A percentile compares a stretch with the other conserved stretches of the same genome.
These are phyloP conservation scores for Conoideocrella luteorostrata DNA, from an alignment of 2,329 filamentous ascomycete species.

Conservation along the genomic window DNA sequence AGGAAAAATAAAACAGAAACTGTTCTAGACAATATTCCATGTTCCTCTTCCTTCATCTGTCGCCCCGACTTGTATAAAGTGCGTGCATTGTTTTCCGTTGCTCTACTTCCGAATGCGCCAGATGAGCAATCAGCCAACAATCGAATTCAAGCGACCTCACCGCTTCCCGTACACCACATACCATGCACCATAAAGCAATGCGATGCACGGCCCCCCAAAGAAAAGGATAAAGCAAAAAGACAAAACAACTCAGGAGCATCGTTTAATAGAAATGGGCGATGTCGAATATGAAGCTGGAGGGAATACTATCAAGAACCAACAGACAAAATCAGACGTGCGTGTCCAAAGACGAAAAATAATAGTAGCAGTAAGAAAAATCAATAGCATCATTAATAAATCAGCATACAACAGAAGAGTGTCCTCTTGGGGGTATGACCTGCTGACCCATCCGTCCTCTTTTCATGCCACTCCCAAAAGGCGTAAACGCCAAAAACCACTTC, in stretches of 20 bases:
- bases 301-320: neutral
- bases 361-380: neutral
- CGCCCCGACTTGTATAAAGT: neutral
- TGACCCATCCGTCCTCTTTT: slow-evolving; percentile 2
- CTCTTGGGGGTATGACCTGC: slow-evolving; percentile 3
- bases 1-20: neutral
- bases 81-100: slow-evolving; percentile 1
- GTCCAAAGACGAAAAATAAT: neutral
- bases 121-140: slow-evolving; percentile 1
- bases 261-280: too few species aligned
- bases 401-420: neutral
- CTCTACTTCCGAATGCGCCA: slow-evolving; percentile 6
- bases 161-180: slow-evolving; percentile 3
- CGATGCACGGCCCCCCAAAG: neutral
- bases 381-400: slow-evolving; percentile 1
- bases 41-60: neutral
- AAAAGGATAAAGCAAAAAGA: neutral
- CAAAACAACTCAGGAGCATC: too few species aligned
- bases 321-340: neutral
- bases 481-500: slow-evolving; percentile 3
- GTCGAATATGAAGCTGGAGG: neutral
- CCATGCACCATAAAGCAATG: slow-evolving; percentile 7
- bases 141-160: neutral
- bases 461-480: neutral
- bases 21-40: neutral